These are phyloP conservation scores for Candida ponderosae DNA, from an alignment of 805 yeast genomes.

Conservation along the genomic window DNA sequence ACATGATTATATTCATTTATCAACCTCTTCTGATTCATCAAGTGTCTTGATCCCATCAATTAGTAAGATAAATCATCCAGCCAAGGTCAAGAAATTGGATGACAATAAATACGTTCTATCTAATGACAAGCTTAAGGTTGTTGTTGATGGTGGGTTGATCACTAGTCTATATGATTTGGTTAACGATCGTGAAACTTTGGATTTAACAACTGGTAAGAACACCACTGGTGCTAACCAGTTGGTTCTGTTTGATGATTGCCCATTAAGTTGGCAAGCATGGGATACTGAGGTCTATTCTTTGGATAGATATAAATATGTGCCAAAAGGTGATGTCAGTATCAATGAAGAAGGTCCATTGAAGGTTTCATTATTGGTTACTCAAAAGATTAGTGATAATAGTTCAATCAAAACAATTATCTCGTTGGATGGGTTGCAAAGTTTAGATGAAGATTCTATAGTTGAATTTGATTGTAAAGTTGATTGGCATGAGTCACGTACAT, in stretches of 20 bases:
- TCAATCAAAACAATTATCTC: conserved; percentile 63
- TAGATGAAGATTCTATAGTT: conserved; percentile 29
- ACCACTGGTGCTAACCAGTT: conserved; percentile 71
- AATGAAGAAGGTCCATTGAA: conserved; percentile 48
- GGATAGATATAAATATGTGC: conserved; percentile 54
- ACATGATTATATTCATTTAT: conserved; percentile 14
- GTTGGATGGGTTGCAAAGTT: conserved; percentile 43
- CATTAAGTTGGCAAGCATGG: conserved; percentile 93
- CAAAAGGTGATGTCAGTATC: conserved; percentile 27
- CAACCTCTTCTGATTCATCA: neutral
- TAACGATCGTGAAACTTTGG: conserved; percentile 59
- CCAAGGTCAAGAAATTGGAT: conserved; percentile 34
- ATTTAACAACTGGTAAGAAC: conserved; percentile 43
- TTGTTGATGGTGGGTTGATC: conserved; percentile 53
- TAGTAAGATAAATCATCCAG: conserved; percentile 33
- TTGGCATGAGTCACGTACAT: conserved; percentile 86
- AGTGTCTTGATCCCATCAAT: conserved; percentile 8
- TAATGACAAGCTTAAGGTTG: conserved; percentile 55
- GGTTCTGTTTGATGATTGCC: conserved; percentile 82
- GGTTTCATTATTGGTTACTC: conserved; percentile 55
- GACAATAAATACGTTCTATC: conserved; percentile 40
- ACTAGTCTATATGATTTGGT: conserved; percentile 55
- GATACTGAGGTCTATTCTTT: conserved; percentile 89
- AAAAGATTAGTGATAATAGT: conserved; percentile 50
- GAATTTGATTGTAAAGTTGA: conserved; percentile 55